Evolutionary conservation across 1,284 basidiomycete species (phyloP).

Genomic region (Xerocomus tenax): DNA sequence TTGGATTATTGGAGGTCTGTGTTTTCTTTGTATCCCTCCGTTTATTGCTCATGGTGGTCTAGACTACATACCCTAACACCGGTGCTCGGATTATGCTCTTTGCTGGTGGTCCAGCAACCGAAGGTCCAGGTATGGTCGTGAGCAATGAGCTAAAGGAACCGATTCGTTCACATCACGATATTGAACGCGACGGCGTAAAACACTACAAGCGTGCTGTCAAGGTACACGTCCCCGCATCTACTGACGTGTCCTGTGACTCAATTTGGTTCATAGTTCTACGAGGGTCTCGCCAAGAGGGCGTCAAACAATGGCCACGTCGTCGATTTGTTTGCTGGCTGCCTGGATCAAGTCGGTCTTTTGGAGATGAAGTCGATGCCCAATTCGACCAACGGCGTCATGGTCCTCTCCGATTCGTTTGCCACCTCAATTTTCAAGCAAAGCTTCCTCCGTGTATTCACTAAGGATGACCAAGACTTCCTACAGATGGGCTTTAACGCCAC

Average conservation of each 20-base stretch:
- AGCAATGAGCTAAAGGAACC: constrained; percentile 93
- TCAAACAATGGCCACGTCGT: constrained; percentile 93
- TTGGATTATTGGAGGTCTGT: constrained; percentile 83
- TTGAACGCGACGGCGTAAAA: constrained; percentile 94
- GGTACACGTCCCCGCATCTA: constrained; percentile 38
- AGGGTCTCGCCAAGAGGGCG: constrained; percentile 86
- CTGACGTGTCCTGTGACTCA: constrained; percentile 3
- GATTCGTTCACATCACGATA: constrained; percentile 98
- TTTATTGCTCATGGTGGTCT: constrained; percentile 2
- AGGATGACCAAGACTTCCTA: constrained; percentile 87
- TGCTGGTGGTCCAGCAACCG: constrained; percentile 91
- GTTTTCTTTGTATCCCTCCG: not conserved
- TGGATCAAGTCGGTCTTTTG: constrained; percentile 94
- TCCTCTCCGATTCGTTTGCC: constrained; percentile 94
- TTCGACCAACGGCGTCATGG: constrained; percentile 93
- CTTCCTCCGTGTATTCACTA: constrained; percentile 89
- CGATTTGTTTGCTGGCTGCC: constrained; percentile 93
- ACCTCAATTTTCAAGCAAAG: constrained; percentile 99
- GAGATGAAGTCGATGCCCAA: constrained; percentile 97
- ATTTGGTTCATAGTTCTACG: constrained; percentile 69
- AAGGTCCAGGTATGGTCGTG: constrained; percentile 96
- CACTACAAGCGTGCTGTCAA: constrained; percentile 96
- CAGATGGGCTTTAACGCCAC: constrained; percentile 99
- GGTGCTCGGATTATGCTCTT: constrained; percentile 96
- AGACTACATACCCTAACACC: constrained; percentile 92